phyloP scores from a whole-genome alignment of 305 asterid species.

The Solanum chacoense region DNA sequence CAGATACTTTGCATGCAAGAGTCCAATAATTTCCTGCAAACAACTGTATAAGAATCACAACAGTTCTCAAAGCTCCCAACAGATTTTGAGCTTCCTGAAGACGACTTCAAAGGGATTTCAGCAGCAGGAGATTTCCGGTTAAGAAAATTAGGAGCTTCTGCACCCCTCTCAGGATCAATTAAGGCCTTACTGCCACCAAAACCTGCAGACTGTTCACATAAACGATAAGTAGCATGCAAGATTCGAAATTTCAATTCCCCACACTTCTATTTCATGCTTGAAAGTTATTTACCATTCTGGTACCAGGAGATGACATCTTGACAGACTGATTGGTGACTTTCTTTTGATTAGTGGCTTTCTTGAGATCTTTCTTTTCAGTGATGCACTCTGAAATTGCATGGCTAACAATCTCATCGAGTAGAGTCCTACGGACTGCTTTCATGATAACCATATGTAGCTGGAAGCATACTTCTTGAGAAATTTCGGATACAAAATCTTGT shows the following conservation, averaged over 20 bases:
- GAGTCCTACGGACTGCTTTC: slow-evolving; percentile 72
- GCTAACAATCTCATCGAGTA: slow-evolving; percentile 78
- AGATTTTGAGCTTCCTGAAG: slow-evolving; percentile 42
- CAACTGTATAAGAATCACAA: slow-evolving; percentile 32
- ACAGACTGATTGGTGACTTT: slow-evolving; percentile 22
- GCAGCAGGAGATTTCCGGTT: slow-evolving; percentile 17
- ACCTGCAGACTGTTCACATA: slow-evolving; percentile 33
- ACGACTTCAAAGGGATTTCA: slow-evolving; percentile 23
- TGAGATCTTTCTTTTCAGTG: slow-evolving; percentile 38
- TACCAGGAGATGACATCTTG: slow-evolving; percentile 19
- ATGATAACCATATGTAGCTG: slow-evolving; percentile 73
- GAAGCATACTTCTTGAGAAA: slow-evolving; percentile 62
- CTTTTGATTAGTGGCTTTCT: slow-evolving; percentile 24
- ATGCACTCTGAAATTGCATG: slow-evolving; percentile 52
- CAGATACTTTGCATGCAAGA: slow-evolving; percentile 75
- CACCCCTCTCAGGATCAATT: slow-evolving; percentile 21
- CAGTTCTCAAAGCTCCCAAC: slow-evolving; percentile 67
- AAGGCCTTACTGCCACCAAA: slow-evolving; percentile 19
- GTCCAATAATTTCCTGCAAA: slow-evolving; percentile 41
- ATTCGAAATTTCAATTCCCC: background rate
- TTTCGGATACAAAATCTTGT: slow-evolving; percentile 36
- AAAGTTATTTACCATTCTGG: slow-evolving; percentile 28
- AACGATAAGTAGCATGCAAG: slow-evolving; percentile 4
- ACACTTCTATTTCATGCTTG: background rate
- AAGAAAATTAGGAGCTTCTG: slow-evolving; percentile 18